Evolutionary conservation across 2,329 filamentous ascomycete species (phyloP).

Genomic region (Exserohilum turcica): DNA sequence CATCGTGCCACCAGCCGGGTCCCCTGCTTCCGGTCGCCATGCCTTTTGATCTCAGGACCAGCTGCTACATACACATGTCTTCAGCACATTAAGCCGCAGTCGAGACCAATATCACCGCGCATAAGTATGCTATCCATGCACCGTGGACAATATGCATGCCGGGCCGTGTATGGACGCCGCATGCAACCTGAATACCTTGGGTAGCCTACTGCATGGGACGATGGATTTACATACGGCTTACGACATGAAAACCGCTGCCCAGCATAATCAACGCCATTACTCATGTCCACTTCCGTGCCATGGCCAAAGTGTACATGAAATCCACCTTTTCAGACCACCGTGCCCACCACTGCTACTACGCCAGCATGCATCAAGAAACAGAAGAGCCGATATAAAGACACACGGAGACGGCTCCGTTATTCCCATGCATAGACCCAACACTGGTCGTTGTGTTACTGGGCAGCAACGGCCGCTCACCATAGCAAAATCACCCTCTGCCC

Average conservation of each 20-base stretch:
- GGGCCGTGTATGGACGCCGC: slow-evolving; percentile 7
- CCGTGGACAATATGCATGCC: neutral
- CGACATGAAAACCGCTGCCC: neutral
- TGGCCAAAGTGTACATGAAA: neutral
- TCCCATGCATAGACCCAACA: neutral
- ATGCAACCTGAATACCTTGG: slow-evolving; percentile 1
- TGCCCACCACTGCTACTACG: neutral
- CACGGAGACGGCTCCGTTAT: neutral
- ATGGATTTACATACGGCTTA: neutral
- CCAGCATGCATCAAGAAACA: neutral
- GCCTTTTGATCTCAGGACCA: slow-evolving; percentile 4
- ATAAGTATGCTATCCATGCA: slow-evolving; percentile 9
- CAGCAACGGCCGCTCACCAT: neutral
- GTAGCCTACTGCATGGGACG: neutral
- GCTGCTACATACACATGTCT: slow-evolving; percentile 4
- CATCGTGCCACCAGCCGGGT: neutral
- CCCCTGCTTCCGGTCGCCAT: neutral
- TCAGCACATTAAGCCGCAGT: slow-evolving; percentile 12
- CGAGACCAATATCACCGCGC: slow-evolving; percentile 11
- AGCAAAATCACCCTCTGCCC: slow-evolving; percentile 6
- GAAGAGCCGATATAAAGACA: neutral
- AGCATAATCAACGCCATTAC: neutral
- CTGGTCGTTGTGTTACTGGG: neutral
- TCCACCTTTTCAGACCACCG: neutral
- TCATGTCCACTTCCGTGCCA: neutral